Evolutionary conservation across 352 stramenopile species (phyloP), one percentile per base, ranked within the genome.

Genomic region (Blastocystis sp.): DNA sequence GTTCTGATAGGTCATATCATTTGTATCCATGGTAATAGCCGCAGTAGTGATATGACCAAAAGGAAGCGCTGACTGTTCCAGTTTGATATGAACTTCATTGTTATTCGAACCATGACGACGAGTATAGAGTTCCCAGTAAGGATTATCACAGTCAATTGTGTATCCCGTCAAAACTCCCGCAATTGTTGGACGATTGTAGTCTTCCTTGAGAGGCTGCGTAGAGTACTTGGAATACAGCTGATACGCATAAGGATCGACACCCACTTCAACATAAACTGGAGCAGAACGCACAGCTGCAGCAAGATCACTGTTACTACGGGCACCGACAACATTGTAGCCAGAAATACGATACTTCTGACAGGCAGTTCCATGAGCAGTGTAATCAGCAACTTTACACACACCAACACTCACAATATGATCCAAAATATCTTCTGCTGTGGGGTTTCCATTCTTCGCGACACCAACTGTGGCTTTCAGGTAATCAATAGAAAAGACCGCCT

Each of bases 291-390:
- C 58, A 30, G 58, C 58, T 37, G 15, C 58, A 33, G 24, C 24
- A 17, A 68, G 24, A 33, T 68, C 58, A 9, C 13, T 33, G 15
- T 15, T 33, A 9, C 13, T 33, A 33, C 58, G 6, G 58, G 58
- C 58, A 30, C 24, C 13, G 58, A 68, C 13, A 33, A 33, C 58
- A 33, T 15, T 68, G 58, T 68, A 68, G 58, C 58, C 58, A 68
- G 58, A 68, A 68, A 68, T 68, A 68, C 58, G 58, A 30, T 68
- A 68, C 58, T 68, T 68, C 58, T 68, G 58, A 68, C 58, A 68
- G 24, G 15, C 58, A 33, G 15, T 33, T 22, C 58, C 58, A 15
- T 68, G 15, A 30, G 58, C 58, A 33, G 27, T 15, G 58, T 68
- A 68, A 68, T 68, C 58, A 15, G 58, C 58, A 9, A 33, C 24